These are phyloP conservation scores for Phytophthora capsici DNA, from an alignment of 352 stramenopile species.

Conservation along the genomic window DNA sequence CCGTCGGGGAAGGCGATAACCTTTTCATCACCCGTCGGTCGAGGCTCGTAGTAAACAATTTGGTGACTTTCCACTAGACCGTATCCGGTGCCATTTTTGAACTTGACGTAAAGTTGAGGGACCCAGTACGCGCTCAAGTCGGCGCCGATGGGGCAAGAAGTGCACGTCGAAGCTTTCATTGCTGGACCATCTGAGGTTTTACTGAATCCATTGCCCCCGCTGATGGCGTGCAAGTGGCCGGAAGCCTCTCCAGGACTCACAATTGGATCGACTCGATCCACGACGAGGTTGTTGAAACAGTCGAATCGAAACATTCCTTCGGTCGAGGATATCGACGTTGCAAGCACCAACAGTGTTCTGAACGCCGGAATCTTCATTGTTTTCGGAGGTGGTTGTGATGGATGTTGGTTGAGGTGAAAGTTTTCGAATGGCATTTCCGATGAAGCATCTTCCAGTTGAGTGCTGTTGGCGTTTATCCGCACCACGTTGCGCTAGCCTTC, in stretches of 20 bases:
- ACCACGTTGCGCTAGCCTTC: neutral
- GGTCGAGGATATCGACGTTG: neutral
- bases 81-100: conserved; percentile 64
- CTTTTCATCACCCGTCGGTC: conserved; percentile 38
- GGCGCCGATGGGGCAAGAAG: conserved; percentile 54
- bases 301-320: conserved; percentile 54
- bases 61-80: conserved; percentile 57
- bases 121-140: conserved; percentile 64
- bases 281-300: conserved; percentile 65
- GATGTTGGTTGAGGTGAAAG: conserved; percentile 3
- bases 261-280: conserved; percentile 59
- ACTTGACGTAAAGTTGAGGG: conserved; percentile 56
- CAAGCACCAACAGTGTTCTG: conserved; percentile 1
- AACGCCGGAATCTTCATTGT: conserved; percentile 21
- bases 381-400: neutral
- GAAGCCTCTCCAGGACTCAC: conserved; percentile 31
- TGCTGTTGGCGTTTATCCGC: neutral
- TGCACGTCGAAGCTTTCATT: conserved; percentile 54
- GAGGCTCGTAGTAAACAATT: conserved; percentile 60
- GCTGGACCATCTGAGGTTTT: conserved; percentile 41
- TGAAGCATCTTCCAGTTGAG: no score
- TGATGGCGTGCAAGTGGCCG: conserved; percentile 50
- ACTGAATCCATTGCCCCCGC: conserved; percentile 60
- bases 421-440: conserved; percentile 15
- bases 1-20: conserved; percentile 52